Percentiles rank a stretch among this genome's conserved stretches.
These are phyloP conservation scores for Paramecium bursaria DNA, from an alignment of 73 alveolate genomes.

Conservation along the genomic window DNA sequence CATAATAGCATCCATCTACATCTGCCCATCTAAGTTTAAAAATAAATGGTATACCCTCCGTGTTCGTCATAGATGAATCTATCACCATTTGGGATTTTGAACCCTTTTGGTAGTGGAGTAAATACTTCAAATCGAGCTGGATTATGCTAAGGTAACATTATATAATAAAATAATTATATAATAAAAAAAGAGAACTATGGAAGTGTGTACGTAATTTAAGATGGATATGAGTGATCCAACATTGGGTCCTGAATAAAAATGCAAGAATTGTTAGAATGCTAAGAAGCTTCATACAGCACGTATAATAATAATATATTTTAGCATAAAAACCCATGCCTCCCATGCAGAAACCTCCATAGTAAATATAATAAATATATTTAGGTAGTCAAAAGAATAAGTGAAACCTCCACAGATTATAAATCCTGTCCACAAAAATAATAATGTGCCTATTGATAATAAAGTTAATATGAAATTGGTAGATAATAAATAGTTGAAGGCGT, in stretches of 20 bases:
- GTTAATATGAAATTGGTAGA: too few species aligned
- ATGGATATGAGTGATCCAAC: conserved; percentile 1
- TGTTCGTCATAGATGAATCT: too few species aligned
- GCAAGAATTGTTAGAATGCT: conserved; percentile 30
- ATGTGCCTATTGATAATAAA: too few species aligned
- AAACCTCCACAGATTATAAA: too few species aligned
- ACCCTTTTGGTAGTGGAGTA: background rate
- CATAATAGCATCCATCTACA: conserved; percentile 45
- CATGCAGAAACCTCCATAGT: too few species aligned
- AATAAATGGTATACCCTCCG: background rate
- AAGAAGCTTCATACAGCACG: conserved; percentile 7
- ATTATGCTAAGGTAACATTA: background rate
- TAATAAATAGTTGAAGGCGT: too few species aligned
- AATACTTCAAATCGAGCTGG: background rate
- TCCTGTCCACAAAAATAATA: too few species aligned
- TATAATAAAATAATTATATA: background rate
- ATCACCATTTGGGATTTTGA: too few species aligned
- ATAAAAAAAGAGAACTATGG: background rate
- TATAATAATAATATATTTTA: too few species aligned
- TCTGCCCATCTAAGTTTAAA: conserved; percentile 24
- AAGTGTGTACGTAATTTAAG: background rate
- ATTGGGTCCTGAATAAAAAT: conserved; percentile 10
- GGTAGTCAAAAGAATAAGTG: too few species aligned
- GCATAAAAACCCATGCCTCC: too few species aligned
- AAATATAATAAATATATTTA: too few species aligned